phyloP scores from a whole-genome alignment of 1,284 basidiomycete species.

The Ceratobasidium sp. region DNA sequence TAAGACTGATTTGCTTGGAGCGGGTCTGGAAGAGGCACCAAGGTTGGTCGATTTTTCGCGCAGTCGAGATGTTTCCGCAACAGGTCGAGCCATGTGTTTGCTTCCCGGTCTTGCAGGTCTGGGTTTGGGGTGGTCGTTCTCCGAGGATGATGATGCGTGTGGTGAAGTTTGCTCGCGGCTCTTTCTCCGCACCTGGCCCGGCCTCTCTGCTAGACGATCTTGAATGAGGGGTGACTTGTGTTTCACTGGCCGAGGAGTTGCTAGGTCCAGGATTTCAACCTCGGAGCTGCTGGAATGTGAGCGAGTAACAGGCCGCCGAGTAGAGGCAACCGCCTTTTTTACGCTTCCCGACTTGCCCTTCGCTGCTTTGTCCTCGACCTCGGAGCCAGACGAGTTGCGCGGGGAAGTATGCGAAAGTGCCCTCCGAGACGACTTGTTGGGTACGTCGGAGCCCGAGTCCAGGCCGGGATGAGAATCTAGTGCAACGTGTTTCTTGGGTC shows the following conservation, averaged over 20 bases:
- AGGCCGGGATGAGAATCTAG: too few relatives aligned
- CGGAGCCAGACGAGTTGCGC: conserved; percentile 3
- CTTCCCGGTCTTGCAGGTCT: not conserved
- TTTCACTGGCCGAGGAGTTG: not conserved
- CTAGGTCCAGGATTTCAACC: conserved; percentile 19
- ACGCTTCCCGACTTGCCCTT: not conserved
- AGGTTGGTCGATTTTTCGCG: not conserved
- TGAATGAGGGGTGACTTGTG: not conserved
- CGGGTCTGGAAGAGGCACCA: not conserved
- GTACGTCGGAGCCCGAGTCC: conserved; percentile 8
- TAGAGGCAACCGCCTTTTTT: not conserved
- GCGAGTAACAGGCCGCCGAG: conserved; percentile 11
- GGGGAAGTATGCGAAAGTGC: conserved; percentile 17
- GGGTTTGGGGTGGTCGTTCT: conserved; percentile 1
- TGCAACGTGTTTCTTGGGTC: conserved; percentile 13
- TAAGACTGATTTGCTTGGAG: not conserved
- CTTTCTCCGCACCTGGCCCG: not conserved
- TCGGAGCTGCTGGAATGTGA: conserved; percentile 31
- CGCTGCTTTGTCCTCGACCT: not conserved
- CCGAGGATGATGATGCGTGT: conserved; percentile 10
- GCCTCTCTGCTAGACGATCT: not conserved
- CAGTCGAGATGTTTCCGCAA: not conserved
- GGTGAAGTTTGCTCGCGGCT: conserved; percentile 14
- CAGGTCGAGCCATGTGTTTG: not conserved
- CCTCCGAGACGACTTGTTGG: not conserved